Evolutionary conservation across 2,329 filamentous ascomycete genomes (phyloP), one percentile per base, ranked within the genome.

Genomic region (Pezicula carpinea): DNA sequence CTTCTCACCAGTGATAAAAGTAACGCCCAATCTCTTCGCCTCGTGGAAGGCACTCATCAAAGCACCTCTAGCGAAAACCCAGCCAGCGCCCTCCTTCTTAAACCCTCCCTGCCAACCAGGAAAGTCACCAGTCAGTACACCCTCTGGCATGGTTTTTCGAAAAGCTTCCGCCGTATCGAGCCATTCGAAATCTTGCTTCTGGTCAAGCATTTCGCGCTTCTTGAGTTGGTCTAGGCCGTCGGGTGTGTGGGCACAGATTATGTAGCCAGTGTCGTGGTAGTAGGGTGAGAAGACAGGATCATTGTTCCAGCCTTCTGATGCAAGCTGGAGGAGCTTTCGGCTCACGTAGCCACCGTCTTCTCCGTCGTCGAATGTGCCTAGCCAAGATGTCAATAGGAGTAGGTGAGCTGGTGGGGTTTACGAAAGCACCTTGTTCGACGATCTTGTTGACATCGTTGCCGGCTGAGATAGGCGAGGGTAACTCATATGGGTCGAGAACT

Each of bases 391-490:
- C 51, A 19, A 56, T 57, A 43, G 53, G 53, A n/a, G 39, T 51
- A 53, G 49, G 50, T 54, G 57, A 54, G 47, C 55, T 52, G 36
- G 56, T 54, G 15, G 55, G 53, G 45, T 58, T 59, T 14, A 44
- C 1, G 50, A 44, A 44, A 56, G 47, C 14, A 49, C 53, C 55
- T 57, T 57, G 38, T 48, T 57, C 55, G 7, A 82, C 67, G 46
- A 82, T 82, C 60, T 83, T 83, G 59, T 82, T 83, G 21, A 82
- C 58, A 52, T 83, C 77, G 49, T 79, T 78, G 17, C 72, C 78
- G 0, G 77, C 80, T 0, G 79, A 80, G 55, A 64, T 65, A 62
- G 45, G 63, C 56, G 48, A 58, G 18, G 57, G 57, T 29, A 73
- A 64, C 15, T 68, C 60, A 53, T 76, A 70, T 51, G 66, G 66